phyloP scores from a whole-genome alignment of 257 asterid species.

The Solanum sejunctum region DNA sequence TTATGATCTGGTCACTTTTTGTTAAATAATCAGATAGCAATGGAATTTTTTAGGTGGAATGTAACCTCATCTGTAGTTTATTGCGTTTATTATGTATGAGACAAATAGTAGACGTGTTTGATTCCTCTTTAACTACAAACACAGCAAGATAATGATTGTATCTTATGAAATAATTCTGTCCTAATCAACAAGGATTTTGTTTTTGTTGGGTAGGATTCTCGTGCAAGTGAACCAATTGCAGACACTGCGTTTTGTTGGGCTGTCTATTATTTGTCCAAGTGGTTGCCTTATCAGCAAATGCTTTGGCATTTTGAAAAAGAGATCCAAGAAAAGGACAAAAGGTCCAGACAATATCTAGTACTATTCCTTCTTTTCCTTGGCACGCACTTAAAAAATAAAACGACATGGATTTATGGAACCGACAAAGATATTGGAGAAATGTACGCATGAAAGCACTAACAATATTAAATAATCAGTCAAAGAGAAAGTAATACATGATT shows the following conservation, averaged over 20 bases:
- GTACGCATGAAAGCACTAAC: not conserved
- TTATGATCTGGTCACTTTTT: not conserved
- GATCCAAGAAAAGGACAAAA: not conserved
- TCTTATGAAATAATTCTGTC: not conserved
- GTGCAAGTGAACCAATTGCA: not conserved
- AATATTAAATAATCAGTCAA: not conserved
- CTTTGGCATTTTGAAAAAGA: not conserved
- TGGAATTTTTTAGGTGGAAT: not conserved
- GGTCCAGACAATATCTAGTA: not conserved
- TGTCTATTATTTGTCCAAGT: not conserved
- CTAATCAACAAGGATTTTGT: not conserved
- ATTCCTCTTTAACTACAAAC: not conserved
- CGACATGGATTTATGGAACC: not conserved
- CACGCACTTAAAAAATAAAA: not conserved
- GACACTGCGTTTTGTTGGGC: not conserved
- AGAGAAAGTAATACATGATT: not conserved
- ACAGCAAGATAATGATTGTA: not conserved
- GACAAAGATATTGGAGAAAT: not conserved
- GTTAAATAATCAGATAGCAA: not conserved
- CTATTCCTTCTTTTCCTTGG: not conserved
- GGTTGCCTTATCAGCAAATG: not conserved
- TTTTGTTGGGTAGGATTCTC: not conserved
- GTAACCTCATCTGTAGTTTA: not conserved
- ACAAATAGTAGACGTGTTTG: not conserved
- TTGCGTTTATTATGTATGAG: not conserved